Base-by-base conservation (phyloP, 2,329 filamentous ascomycete genomes). In the Neonectria sp. region DNA sequence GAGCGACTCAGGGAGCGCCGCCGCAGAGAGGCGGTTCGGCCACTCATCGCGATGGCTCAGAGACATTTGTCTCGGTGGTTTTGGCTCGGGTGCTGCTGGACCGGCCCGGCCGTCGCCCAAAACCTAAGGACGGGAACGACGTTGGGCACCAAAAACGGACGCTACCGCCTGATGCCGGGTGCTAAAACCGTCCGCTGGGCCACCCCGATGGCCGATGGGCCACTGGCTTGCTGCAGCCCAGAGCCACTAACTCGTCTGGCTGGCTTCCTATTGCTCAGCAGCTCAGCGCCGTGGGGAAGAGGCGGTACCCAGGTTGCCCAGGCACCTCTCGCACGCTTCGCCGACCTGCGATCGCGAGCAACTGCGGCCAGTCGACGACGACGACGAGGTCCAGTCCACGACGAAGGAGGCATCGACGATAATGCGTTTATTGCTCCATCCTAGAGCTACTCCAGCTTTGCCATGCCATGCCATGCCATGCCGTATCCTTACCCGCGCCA, bases 91-190 rank as follows among this genome's bases (percentile, higher is more conserved):
- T 68, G 65, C 65, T 73, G 63, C 68, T 75, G 71, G 72, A 63
- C 74, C 74, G 74, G 74, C 65, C 74, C 74, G 73, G 73, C 63
- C 67, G 62, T 65, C 61, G 65, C 63, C 65, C 66, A 62, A 70
- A 69, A 66, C 70, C 70, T 60, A 73, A 71, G 55, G 58, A 57
- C 56, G 65, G 68, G 61, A 68, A 57, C 55, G 52, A 65, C 65
- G 72, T 76, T 76, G 74, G 74, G 74, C 74, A 76, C 68, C 74
- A 76, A 75, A 70, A 60, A 68, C 70, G 67, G 67, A 73, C 71
- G 73, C 73, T 75, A 73, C 55, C 55, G 66, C 67, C 66, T 65
- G 63, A 67, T 57, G 58, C 66, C 59, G 55, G 60, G 48, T 63
- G 58, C 63, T 68, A 67, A 58, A 60, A 69, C 60, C 62, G 67